These are phyloP conservation scores for Paramyrothecium roridum DNA, from an alignment of 2,329 filamentous ascomycete genomes.

Conservation along the genomic window DNA sequence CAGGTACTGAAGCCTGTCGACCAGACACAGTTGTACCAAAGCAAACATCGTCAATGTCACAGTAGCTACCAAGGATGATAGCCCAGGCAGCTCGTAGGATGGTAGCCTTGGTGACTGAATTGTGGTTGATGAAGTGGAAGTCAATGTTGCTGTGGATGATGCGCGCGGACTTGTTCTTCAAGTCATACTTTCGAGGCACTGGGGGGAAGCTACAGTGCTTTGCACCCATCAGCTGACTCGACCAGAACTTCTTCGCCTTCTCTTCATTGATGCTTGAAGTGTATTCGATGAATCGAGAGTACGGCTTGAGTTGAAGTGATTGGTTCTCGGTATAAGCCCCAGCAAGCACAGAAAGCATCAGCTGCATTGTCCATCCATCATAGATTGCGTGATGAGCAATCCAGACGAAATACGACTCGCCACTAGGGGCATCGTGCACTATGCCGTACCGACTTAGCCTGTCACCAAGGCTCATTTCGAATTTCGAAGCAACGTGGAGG, in stretches of 20 bases:
- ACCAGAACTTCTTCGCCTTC: background rate
- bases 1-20: constrained; percentile 7
- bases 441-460: constrained; percentile 5
- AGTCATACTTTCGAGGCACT: background rate
- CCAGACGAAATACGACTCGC: constrained; percentile 14
- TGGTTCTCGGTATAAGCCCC: background rate
- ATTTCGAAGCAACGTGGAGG: background rate
- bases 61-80: background rate
- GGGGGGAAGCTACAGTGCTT: background rate
- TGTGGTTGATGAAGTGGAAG: background rate
- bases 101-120: background rate
- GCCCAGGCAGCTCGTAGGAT: background rate
- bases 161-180: background rate
- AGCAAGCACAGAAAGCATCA: constrained; percentile 6
- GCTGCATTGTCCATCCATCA: constrained; percentile 21
- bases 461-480: constrained; percentile 4
- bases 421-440: background rate
- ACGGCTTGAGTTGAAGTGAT: background rate
- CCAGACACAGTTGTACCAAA: background rate
- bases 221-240: background rate
- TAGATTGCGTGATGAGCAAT: constrained; percentile 23
- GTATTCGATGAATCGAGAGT: background rate
- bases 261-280: background rate
- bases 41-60: background rate
- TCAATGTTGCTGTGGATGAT: background rate